Evolutionary conservation across 306 rosid species (phyloP), one percentile per base, ranked within the genome.

Genomic region (Nissolia schottii): DNA sequence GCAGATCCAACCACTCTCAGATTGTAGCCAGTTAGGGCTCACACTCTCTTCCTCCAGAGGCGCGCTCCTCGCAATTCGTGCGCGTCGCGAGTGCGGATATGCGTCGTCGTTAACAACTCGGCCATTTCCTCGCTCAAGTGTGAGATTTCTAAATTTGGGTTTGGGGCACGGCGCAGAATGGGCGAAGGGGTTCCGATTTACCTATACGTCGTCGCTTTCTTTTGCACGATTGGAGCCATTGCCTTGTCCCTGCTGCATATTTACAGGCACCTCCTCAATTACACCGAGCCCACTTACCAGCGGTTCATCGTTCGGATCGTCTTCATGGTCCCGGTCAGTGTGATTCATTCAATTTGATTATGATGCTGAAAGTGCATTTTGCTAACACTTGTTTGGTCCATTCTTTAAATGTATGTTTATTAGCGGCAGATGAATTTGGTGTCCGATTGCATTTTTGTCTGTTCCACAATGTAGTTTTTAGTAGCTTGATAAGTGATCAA

Each of bases 321-420:
- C 64, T 92, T 89, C 55, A 92, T 89, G 98, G 98, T 89, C 37
- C 97, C 94, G 54, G 96, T 92, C n/a, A n/a, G 65, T 84, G 92
- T 81, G 3, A 11, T 71, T 58, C 2, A 43, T 3, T 46, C 4
- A 1, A 2, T n/a, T 43, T 43, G 11, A 0, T 37, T 37, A 8
- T 2, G 51, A 4, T 9, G 4, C 1, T 5, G 51, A 1, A 45
- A 51, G 41, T 53, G 27, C 29, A 31, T 32, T 58, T n/a, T 6
- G 7, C 34, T 18, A 16, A 18, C 46, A 11, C 3, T 16, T 5
- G 22, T n/a, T 24, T 12, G 40, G 3, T 37, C 69, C 20, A 2
- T 16, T 61, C 19, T 61, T 16, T 28, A 13, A 18, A 7, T 31
- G 12, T 4, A 3, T 35, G 6, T 35, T 35, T 35, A 35, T 37